Conservation (phyloP, 768 basidiomycete genomes). For the Rubroboletus pulcherrimus region DNA sequence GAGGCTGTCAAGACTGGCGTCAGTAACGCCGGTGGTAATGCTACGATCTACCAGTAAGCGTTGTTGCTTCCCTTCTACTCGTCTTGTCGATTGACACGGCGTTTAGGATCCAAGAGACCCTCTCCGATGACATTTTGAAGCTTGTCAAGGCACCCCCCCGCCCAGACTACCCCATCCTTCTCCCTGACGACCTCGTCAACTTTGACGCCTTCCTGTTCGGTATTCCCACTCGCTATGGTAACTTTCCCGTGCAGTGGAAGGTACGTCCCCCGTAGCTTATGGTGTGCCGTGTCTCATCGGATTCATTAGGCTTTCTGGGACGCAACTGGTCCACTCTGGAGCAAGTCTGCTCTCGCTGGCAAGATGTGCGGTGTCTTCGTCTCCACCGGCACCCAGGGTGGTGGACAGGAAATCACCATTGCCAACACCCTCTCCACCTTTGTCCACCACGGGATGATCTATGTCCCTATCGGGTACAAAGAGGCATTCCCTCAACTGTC, state of each 20-base stretch:
- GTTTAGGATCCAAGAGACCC: constrained; percentile 74
- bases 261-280: constrained; percentile 24
- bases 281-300: constrained; percentile 19
- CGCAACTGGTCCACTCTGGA: constrained; percentile 45
- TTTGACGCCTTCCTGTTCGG: constrained; percentile 45
- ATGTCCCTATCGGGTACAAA: constrained; percentile 52
- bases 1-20: constrained; percentile 39
- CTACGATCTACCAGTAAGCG: constrained; percentile 45
- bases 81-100: not conserved
- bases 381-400: constrained; percentile 44
- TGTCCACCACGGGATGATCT: constrained; percentile 53
- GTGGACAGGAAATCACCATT: constrained; percentile 44
- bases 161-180: constrained; percentile 48
- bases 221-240: constrained; percentile 45
- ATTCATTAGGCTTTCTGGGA: constrained; percentile 44
- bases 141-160: constrained; percentile 72
- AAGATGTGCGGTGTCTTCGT: constrained; percentile 48
- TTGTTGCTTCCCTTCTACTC: not conserved
- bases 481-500: constrained; percentile 38
- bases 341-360: constrained; percentile 38
- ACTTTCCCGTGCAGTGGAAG: constrained; percentile 57
- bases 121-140: constrained; percentile 62
- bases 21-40: constrained; percentile 39
- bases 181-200: constrained; percentile 31
- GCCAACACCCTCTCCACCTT: constrained; percentile 41